These are phyloP conservation scores for Orbilia quercus DNA, from an alignment of 2,329 filamentous ascomycete species.

Conservation along the genomic window DNA sequence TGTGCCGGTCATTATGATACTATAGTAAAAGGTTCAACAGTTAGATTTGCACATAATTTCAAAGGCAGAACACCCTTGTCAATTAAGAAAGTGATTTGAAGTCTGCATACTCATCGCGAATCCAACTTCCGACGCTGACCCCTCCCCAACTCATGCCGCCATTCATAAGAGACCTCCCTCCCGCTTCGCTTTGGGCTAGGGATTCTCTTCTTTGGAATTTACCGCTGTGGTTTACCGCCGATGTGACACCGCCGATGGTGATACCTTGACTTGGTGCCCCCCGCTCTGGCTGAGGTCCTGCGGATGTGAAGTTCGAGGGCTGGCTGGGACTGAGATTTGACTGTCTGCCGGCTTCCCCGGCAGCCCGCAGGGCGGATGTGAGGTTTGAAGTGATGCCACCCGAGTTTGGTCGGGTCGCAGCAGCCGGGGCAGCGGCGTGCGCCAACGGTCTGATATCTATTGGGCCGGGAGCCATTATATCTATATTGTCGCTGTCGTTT, in stretches of 20 bases:
- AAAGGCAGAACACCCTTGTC: constrained; percentile 3
- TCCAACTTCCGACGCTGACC: constrained; percentile 94
- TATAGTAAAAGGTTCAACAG: constrained; percentile 63
- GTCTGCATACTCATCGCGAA: constrained; percentile 90
- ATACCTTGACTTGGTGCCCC: constrained; percentile 50
- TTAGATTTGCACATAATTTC: constrained; percentile 14
- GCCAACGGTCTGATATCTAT: constrained; percentile 56
- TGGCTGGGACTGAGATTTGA: constrained; percentile 53
- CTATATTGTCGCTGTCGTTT: constrained; percentile 47
- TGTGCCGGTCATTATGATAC: constrained; percentile 93
- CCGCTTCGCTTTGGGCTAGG: constrained; percentile 68
- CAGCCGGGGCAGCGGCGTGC: constrained; percentile 44
- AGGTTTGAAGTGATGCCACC: constrained; percentile 53
- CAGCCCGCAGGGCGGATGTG: constrained; percentile 51
- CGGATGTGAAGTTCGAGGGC: constrained; percentile 53
- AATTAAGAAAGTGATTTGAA: constrained; percentile 8
- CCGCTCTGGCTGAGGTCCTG: constrained; percentile 47
- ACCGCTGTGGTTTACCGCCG: constrained; percentile 53
- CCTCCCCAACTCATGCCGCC: constrained; percentile 97
- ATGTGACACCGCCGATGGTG: constrained; percentile 48
- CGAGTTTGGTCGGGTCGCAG: constrained; percentile 43
- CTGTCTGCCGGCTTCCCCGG: constrained; percentile 47
- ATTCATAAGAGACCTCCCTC: constrained; percentile 48
- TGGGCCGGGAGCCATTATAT: constrained; percentile 55
- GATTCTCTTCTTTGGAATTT: constrained; percentile 53